phyloP scores from a whole-genome alignment of 176 grass and related monocot genomes.

The Paspalum notatum region DNA sequence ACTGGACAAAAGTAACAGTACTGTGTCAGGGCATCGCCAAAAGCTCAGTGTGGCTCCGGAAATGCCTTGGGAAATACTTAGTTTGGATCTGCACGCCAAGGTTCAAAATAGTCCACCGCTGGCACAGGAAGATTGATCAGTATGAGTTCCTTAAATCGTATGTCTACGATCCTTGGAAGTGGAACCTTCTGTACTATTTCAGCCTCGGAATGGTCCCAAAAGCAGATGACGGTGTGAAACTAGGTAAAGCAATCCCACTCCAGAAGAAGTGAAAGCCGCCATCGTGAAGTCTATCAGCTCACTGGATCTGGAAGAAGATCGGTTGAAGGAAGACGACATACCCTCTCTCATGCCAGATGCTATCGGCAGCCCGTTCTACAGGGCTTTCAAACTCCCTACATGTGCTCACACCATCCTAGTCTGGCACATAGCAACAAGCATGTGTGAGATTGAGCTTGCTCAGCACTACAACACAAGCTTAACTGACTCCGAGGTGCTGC shows the following conservation, averaged over 20 bases:
- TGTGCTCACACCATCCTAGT: not conserved
- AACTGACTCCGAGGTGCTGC: not conserved
- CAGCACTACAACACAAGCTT: not conserved
- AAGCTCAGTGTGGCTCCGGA: not conserved
- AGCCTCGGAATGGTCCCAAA: conserved; percentile 10
- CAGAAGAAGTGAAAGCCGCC: not conserved
- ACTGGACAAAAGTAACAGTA: conserved; percentile 35
- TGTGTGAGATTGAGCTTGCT: conserved; percentile 25
- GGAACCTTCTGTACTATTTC: not conserved
- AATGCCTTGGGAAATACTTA: not conserved
- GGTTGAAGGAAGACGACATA: not conserved
- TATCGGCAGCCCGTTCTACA: not conserved
- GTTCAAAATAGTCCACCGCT: not conserved
- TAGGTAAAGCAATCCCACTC: not conserved
- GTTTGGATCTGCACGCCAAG: not conserved
- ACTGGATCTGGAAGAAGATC: not conserved
- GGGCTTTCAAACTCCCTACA: not conserved
- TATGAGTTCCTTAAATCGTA: conserved; percentile 16
- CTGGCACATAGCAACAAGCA: conserved; percentile 40
- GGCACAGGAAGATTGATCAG: conserved; percentile 25
- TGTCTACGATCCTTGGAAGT: not conserved
- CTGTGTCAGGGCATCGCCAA: not conserved
- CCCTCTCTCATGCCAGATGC: no score
- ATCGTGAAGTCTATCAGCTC: not conserved
- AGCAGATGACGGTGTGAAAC: not conserved